These are phyloP conservation scores for Gigaspora rosea DNA, from an alignment of 192 early-diverging fungal genomes.

Conservation along the genomic window DNA sequence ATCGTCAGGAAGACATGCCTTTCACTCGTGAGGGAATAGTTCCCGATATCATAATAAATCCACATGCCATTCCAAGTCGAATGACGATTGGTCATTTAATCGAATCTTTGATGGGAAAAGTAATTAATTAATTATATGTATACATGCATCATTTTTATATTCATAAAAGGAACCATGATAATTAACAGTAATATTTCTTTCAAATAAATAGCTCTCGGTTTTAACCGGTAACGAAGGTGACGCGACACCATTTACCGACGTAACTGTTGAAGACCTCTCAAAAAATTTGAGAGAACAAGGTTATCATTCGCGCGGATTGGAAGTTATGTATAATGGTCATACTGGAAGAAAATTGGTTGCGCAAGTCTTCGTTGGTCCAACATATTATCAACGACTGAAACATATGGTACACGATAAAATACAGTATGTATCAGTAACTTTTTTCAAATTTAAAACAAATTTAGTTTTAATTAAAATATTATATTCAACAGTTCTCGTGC, in stretches of 20 bases:
- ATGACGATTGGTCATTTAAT: conserved; percentile 99
- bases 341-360: conserved; percentile 93
- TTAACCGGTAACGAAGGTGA: conserved; percentile 95
- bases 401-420: conserved; percentile 99
- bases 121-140: neutral
- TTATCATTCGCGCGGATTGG: conserved; percentile 95
- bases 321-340: conserved; percentile 99
- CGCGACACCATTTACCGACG: conserved; percentile 96
- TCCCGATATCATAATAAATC: conserved; percentile 97
- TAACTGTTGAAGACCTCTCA: conserved; percentile 96
- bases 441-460: neutral
- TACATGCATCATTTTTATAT: neutral
- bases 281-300: conserved; percentile 69
- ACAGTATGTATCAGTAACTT: conserved; percentile 50
- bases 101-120: conserved; percentile 93
- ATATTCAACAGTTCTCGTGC: conserved; percentile 66
- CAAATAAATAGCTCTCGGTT: conserved; percentile 61
- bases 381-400: conserved; percentile 99
- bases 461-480: neutral
- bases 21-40: conserved; percentile 92
- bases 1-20: conserved; percentile 97
- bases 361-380: conserved; percentile 95
- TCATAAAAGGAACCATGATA: neutral
- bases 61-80: conserved; percentile 99
- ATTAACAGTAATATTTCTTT: neutral